These are phyloP conservation scores for Zarea fungicola DNA, from an alignment of 2,329 filamentous ascomycete genomes.

Conservation along the genomic window DNA sequence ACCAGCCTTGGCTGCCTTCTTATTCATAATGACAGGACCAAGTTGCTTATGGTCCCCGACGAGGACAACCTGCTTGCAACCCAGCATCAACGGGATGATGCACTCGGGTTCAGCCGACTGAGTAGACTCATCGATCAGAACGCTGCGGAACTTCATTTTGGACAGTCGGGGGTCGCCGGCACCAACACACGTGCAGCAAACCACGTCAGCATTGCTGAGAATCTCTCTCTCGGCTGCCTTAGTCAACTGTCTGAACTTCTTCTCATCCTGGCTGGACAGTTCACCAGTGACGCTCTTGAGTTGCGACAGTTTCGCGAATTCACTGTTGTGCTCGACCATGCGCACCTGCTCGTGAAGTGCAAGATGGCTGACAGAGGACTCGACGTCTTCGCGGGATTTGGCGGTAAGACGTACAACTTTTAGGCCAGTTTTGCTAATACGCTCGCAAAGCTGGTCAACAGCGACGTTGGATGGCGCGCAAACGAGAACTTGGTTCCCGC, in stretches of 20 bases:
- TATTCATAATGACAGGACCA: constrained; percentile 99
- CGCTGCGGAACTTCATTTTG: constrained; percentile 97
- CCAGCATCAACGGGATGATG: constrained; percentile 95
- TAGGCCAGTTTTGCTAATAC: constrained; percentile 87
- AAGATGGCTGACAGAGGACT: constrained; percentile 94
- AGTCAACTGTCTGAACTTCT: constrained; percentile 95
- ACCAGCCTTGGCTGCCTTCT: constrained; percentile 96
- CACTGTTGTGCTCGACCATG: constrained; percentile 93
- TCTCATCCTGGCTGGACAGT: constrained; percentile 91
- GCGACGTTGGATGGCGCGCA: constrained; percentile 98
- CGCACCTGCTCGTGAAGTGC: constrained; percentile 95
- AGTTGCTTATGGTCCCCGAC: constrained; percentile 98
- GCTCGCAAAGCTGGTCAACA: constrained; percentile 95
- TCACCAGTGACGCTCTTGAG: constrained; percentile 90
- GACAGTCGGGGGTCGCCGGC: constrained; percentile 91
- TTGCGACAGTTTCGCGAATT: constrained; percentile 86
- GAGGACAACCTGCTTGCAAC: constrained; percentile 98
- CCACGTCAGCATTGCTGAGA: constrained; percentile 89
- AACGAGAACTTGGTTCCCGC: constrained; percentile 88
- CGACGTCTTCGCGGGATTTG: constrained; percentile 96
- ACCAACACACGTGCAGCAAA: constrained; percentile 97
- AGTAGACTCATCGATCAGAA: constrained; percentile 96
- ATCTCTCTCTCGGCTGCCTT: constrained; percentile 93
- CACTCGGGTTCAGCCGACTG: constrained; percentile 98
- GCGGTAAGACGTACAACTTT: constrained; percentile 98